phyloP scores from a whole-genome alignment of 164 flowering plant species.

The Platanus orientalis region DNA sequence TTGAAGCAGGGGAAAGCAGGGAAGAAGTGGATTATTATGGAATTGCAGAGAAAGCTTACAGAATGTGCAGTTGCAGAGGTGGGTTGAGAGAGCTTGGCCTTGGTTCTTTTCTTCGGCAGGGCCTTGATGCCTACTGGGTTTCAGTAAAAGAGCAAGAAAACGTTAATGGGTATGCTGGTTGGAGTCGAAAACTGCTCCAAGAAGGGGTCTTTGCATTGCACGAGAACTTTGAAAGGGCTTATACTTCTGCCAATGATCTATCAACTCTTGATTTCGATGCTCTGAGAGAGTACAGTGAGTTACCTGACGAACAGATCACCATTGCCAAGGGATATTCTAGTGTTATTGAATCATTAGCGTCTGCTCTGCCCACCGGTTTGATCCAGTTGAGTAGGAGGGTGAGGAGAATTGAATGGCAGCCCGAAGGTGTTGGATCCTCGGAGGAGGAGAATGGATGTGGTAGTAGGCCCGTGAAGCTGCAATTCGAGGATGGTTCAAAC shows the following conservation, averaged over 20 bases:
- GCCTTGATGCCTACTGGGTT: slow-evolving; percentile 52
- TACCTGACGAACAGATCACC: slow-evolving; percentile 88
- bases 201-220: slow-evolving; percentile 67
- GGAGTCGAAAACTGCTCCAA: slow-evolving; percentile 45
- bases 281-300: slow-evolving; percentile 73
- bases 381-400: slow-evolving; percentile 64
- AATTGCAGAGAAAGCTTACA: slow-evolving; percentile 25
- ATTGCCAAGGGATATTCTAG: slow-evolving; percentile 82
- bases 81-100: slow-evolving; percentile 32
- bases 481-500: slow-evolving; percentile 61
- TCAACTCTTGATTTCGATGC: slow-evolving; percentile 55
- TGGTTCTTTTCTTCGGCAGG: slow-evolving; percentile 61
- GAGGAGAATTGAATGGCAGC: slow-evolving; percentile 60
- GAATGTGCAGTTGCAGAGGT: slow-evolving; percentile 12
- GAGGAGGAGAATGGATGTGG: slow-evolving; percentile 22
- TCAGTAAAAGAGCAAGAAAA: slow-evolving; percentile 21
- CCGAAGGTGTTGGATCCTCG: slow-evolving; percentile 10
- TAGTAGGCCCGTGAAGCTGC: slow-evolving; percentile 61
- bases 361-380: slow-evolving; percentile 59
- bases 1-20: slow-evolving; percentile 8
- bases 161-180: slow-evolving; percentile 24
- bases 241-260: slow-evolving; percentile 81
- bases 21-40: slow-evolving; percentile 13
- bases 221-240: slow-evolving; percentile 79
- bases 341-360: slow-evolving; percentile 58